phyloP scores from a whole-genome alignment of 1,284 basidiomycete species.

The Melampsora larici-populina region DNA sequence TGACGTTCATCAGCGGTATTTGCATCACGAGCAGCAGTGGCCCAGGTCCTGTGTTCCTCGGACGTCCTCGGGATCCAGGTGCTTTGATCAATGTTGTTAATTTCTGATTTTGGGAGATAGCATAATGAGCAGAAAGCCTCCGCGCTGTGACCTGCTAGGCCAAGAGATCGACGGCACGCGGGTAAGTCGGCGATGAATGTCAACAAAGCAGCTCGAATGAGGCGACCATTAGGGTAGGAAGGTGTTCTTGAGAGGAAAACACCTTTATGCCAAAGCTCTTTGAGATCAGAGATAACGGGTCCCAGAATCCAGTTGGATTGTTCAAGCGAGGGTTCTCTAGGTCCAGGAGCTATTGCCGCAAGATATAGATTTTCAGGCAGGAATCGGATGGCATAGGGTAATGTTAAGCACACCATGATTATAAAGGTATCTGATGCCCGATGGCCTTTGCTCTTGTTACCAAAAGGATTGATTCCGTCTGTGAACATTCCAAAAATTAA shows the following conservation, averaged over 20 bases:
- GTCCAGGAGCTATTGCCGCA: conserved; percentile 55
- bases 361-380: conserved; percentile 45
- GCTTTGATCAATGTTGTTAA: neutral
- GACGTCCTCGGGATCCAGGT: neutral
- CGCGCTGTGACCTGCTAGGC: conserved; percentile 17
- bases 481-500: conserved; percentile 22
- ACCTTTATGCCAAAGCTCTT: conserved; percentile 51
- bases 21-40: too few species aligned
- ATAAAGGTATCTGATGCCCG: conserved; percentile 20
- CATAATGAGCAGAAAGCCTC: conserved; percentile 43
- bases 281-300: conserved; percentile 52
- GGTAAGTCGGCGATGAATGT: conserved; percentile 43
- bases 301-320: conserved; percentile 52
- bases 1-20: too few species aligned
- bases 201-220: conserved; percentile 1
- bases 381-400: conserved; percentile 45
- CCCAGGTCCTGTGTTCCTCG: too few species aligned
- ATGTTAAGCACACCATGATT: conserved; percentile 13
- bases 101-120: neutral
- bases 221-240: too few species aligned
- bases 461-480: conserved; percentile 32
- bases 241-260: conserved; percentile 41
- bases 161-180: conserved; percentile 33
- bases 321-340: conserved; percentile 52
- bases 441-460: neutral